Percentiles rank a stretch among this genome's conserved stretches.
These are phyloP conservation scores for Melampsora larici-populina DNA, from an alignment of 1,284 basidiomycete genomes.

Conservation along the genomic window DNA sequence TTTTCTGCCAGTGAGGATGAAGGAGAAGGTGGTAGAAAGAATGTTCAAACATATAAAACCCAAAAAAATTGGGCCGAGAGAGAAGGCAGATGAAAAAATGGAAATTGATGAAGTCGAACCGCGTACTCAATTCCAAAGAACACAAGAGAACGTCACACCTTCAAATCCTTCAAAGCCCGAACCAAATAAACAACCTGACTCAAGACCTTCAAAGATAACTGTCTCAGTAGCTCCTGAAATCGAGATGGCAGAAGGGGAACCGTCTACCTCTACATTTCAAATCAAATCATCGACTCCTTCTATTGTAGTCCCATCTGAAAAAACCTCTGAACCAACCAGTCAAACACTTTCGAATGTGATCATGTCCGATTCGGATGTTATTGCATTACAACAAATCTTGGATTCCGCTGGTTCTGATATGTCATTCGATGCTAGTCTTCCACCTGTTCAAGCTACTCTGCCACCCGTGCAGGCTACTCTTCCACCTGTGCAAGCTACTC, in stretches of 20 bases:
- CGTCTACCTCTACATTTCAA: neutral
- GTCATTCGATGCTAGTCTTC: neutral
- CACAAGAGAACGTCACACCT: neutral
- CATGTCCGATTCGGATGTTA: neutral
- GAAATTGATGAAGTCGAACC: neutral
- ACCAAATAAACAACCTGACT: neutral
- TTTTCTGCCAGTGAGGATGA: slow-evolving; percentile 61
- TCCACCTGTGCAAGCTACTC: too few relatives aligned
- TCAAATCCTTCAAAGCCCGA: neutral
- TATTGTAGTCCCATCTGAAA: neutral
- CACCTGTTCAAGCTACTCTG: neutral
- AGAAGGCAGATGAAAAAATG: neutral
- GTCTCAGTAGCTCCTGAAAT: neutral
- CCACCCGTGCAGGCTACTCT: neutral
- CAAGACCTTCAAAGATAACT: neutral
- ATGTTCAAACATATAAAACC: slow-evolving; percentile 53
- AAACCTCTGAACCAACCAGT: neutral
- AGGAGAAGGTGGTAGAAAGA: slow-evolving; percentile 70
- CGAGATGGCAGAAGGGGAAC: neutral
- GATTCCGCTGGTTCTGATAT: neutral
- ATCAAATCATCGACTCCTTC: neutral
- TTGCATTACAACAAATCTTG: neutral
- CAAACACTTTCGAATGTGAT: neutral
- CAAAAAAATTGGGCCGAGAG: slow-evolving; percentile 8
- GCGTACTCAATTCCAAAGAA: neutral